Conservation (phyloP, 2,329 filamentous ascomycete genomes). For the Xylariaceae sp. region DNA sequence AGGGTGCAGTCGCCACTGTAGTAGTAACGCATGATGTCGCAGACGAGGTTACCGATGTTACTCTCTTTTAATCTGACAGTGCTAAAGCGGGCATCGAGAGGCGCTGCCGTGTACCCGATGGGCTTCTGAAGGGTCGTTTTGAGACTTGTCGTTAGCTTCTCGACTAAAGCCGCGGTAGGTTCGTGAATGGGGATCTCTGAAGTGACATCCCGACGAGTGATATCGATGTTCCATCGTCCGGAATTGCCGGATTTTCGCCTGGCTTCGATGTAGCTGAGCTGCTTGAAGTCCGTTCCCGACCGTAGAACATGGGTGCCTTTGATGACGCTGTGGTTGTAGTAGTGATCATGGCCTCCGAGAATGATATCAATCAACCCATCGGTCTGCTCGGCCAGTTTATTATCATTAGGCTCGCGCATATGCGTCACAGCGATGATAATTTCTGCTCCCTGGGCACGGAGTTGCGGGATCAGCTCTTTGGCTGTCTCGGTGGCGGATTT, state of each 20-base stretch:
- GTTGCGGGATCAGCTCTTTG: slow-evolving; percentile 65
- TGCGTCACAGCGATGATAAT: slow-evolving; percentile 81
- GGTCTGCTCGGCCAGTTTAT: slow-evolving; percentile 73
- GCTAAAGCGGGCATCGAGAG: slow-evolving; percentile 81
- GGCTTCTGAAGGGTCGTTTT: slow-evolving; percentile 76
- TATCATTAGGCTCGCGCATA: slow-evolving; percentile 83
- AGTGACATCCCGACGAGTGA: slow-evolving; percentile 69
- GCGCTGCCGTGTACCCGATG: slow-evolving; percentile 75
- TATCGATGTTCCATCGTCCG: slow-evolving; percentile 71
- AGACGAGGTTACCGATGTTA: slow-evolving; percentile 87
- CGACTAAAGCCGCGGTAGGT: slow-evolving; percentile 58
- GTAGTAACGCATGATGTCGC: slow-evolving; percentile 83
- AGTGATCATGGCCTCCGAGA: slow-evolving; percentile 86
- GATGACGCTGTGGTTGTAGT: slow-evolving; percentile 72
- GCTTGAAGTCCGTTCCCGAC: slow-evolving; percentile 87
- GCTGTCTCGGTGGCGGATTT: slow-evolving; percentile 73
- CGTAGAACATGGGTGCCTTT: slow-evolving; percentile 81
- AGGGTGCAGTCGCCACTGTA: slow-evolving; percentile 77
- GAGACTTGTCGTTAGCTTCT: slow-evolving; percentile 67
- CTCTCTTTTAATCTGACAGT: slow-evolving; percentile 75
- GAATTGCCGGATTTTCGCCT: slow-evolving; percentile 45
- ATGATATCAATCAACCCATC: slow-evolving; percentile 78
- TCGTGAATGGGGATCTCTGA: slow-evolving; percentile 63
- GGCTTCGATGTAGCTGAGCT: slow-evolving; percentile 82
- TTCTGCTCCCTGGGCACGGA: slow-evolving; percentile 75